These are phyloP conservation scores for Monascus ruber DNA, from an alignment of 2,329 filamentous ascomycete species.

Conservation along the genomic window DNA sequence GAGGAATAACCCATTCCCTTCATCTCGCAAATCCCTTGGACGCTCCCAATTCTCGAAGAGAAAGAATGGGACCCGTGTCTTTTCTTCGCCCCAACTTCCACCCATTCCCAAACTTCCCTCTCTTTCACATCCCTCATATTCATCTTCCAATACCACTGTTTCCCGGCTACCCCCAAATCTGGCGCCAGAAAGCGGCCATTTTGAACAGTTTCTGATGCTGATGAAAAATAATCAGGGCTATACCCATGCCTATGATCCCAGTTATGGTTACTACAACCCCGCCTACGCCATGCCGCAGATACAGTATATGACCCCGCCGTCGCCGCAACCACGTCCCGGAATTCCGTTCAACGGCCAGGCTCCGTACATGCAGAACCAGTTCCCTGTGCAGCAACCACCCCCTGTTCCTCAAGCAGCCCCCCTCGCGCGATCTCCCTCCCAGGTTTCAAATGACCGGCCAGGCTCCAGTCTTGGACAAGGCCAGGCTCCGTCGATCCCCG, in stretches of 20 bases:
- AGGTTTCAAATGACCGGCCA: conserved; percentile 59
- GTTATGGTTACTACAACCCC: conserved; percentile 32
- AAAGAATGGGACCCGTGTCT: conserved; percentile 17
- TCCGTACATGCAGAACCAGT: conserved; percentile 42
- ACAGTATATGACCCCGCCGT: conserved; percentile 33
- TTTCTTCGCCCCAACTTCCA: conserved; percentile 12
- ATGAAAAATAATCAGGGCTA: conserved; percentile 52
- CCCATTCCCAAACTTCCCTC: conserved; percentile 9
- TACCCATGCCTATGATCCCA: conserved; percentile 42
- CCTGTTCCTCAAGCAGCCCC: conserved; percentile 44
- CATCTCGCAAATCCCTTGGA: conserved; percentile 2
- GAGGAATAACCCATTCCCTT: conserved; percentile 35
- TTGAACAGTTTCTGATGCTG: conserved; percentile 60
- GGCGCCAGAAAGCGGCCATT: conserved; percentile 57
- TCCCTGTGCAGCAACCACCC: conserved; percentile 36
- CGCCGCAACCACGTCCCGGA: conserved; percentile 37
- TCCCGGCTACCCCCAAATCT: conserved; percentile 42
- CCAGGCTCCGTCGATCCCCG: conserved; percentile 38
- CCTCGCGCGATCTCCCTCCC: conserved; percentile 77
- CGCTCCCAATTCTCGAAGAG: conserved; percentile 24
- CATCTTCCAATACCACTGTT: conserved; percentile 13
- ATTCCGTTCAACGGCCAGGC: conserved; percentile 39
- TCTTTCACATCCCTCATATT: conserved; percentile 8
- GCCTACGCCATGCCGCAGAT: conserved; percentile 30
- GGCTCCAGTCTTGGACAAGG: conserved; percentile 51